These are phyloP conservation scores for Eucalyptus albens DNA, from an alignment of 345 rosid species.

Conservation along the genomic window DNA sequence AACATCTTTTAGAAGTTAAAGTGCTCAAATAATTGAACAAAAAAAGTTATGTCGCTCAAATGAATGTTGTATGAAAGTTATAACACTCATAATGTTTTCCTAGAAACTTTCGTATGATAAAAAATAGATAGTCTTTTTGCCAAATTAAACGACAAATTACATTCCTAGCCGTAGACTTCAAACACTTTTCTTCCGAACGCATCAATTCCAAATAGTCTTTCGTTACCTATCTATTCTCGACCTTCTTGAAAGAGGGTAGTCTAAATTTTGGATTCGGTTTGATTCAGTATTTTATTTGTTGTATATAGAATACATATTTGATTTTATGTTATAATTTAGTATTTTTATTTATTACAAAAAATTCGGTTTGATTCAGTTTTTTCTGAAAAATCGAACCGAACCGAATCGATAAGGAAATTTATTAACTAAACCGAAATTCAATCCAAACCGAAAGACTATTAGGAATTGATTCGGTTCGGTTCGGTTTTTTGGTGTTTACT, in stretches of 20 bases:
- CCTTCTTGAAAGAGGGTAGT: neutral
- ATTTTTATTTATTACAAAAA: too few species aligned
- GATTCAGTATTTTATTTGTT: too few species aligned
- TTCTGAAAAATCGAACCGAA: rapidly evolving
- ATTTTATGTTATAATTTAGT: too few species aligned
- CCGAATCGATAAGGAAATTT: too few species aligned
- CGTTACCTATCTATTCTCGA: neutral
- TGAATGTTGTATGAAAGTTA: neutral
- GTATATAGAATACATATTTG: too few species aligned
- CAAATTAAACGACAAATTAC: neutral
- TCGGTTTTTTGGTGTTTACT: too few species aligned
- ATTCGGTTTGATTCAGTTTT: too few species aligned
- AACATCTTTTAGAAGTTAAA: too few species aligned
- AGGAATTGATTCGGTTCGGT: too few species aligned
- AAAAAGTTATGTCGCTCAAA: neutral
- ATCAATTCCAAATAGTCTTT: neutral
- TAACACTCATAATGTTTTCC: too few species aligned
- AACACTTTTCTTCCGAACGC: neutral
- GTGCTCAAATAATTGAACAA: neutral
- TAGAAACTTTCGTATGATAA: neutral
- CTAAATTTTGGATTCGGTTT: too few species aligned
- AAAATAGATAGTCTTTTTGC: neutral
- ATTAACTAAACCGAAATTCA: rapidly evolving
- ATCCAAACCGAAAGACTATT: too few species aligned
- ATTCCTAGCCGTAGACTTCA: neutral